Evolutionary conservation across 2,329 filamentous ascomycete genomes (phyloP), one percentile per base, ranked within the genome.

Genomic region (Penicillium frequentans): DNA sequence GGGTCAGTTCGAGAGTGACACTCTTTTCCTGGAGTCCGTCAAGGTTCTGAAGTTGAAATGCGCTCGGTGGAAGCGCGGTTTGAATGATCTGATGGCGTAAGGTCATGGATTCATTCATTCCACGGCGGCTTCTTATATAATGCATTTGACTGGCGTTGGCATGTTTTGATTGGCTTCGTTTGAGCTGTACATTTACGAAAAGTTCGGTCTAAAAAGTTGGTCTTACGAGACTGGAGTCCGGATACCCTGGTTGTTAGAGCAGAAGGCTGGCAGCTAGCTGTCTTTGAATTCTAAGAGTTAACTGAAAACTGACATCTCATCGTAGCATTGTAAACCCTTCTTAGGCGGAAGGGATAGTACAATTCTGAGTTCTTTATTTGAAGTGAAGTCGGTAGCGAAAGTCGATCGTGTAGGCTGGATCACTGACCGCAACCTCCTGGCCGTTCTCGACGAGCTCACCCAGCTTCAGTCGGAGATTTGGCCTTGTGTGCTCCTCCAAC

Each of bases 1-100:
- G 0, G 96, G 95, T 6, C 95, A 99, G 78, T 96, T 91, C 81
- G 88, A 95, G 57, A 96, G 92, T 71, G 93, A 98, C 68, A 88
- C 92, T 76, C 82, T 99, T 63, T 98, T 99, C 80, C 77, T 99
- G 55, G 92, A 98, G 77, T 87, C 91, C 27, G 84, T 99, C 50
- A 90, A 89, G 77, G 81, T 91, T 65, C 78, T 99, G 61, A 96
- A 93, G 80, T 81, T 85, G 68, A 98, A 98, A 81, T 95, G 90
- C 65, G 71, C 70, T 51, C 73, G 73, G 44, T 71, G 80, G 67
- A 79, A 81, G 69, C 69, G 75, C 50, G 74, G 75, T 50, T 63
- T 81, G 65, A 72, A 70, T 46, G 75, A 77, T 65, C 67, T 80
- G 57, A 72, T 75, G 70, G 75, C 69, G 54, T 73, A 67, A 63